Percentiles rank a stretch among this genome's conserved stretches.
These are phyloP conservation scores for Penicillium manginii DNA, from an alignment of 495 filamentous ascomycete genomes.

Conservation along the genomic window DNA sequence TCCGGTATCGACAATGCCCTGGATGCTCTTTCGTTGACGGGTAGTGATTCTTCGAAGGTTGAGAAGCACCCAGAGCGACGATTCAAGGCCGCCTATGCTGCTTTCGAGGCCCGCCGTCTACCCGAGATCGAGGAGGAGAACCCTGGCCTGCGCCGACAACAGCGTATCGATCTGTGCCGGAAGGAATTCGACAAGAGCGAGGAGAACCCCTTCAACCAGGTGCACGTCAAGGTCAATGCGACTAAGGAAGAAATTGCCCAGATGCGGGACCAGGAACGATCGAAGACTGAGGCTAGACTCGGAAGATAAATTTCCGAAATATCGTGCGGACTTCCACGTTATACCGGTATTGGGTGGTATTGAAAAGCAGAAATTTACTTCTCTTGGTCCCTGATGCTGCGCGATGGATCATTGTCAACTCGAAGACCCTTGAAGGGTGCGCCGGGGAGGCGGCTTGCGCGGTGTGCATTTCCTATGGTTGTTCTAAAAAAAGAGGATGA, in stretches of 20 bases:
- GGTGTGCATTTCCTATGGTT: background rate
- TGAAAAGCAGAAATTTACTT: background rate
- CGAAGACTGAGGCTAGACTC: conserved; percentile 74
- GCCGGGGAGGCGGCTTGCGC: background rate
- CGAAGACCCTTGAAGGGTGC: background rate
- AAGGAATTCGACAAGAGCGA: conserved; percentile 92
- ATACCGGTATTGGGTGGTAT: background rate
- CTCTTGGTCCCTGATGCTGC: background rate
- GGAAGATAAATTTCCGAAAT: conserved; percentile 31
- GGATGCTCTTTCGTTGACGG: conserved; percentile 74
- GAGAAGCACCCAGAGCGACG: conserved; percentile 86
- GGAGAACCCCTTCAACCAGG: conserved; percentile 94
- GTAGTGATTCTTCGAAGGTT: conserved; percentile 60
- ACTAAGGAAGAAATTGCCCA: conserved; percentile 76
- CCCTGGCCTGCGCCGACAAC: conserved; percentile 74
- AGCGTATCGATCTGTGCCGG: conserved; percentile 74
- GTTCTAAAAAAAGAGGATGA: background rate
- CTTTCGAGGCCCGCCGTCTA: conserved; percentile 81
- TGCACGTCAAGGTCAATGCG: conserved; percentile 70
- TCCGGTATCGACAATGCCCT: conserved; percentile 90
- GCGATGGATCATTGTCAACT: background rate
- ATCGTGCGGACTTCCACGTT: background rate
- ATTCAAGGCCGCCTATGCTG: conserved; percentile 86
- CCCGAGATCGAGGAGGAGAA: conserved; percentile 83
- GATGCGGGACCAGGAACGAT: conserved; percentile 67